Evolutionary conservation across 305 asterid genomes (phyloP).

Genomic region (Striga hermonthica): DNA sequence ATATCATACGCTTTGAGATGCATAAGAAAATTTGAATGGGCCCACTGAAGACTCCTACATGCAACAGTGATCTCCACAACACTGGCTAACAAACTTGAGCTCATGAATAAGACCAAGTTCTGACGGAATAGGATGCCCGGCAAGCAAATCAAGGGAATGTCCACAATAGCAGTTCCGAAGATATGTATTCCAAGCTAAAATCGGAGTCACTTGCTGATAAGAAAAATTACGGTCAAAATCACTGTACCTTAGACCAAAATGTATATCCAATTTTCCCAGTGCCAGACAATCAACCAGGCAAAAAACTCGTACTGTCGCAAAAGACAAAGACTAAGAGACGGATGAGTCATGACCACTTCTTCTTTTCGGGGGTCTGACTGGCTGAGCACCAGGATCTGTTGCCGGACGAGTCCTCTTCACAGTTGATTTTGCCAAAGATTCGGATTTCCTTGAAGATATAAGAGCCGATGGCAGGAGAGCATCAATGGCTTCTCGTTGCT

Average conservation of each 20-base stretch:
- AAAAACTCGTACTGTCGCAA: conserved; percentile 18
- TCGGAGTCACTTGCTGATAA: conserved; percentile 14
- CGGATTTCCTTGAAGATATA: conserved; percentile 77
- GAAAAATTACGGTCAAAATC: not conserved
- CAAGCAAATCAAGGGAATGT: too few relatives aligned
- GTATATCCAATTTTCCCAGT: not conserved
- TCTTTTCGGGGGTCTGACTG: conserved; percentile 51
- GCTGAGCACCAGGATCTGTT: conserved; percentile 32
- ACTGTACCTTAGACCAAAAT: conserved; percentile 9
- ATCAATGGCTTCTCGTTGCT: conserved; percentile 89
- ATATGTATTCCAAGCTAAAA: conserved; percentile 3
- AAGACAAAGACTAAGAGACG: conserved; percentile 18
- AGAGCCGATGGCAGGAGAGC: conserved; percentile 94
- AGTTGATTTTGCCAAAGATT: conserved; percentile 49
- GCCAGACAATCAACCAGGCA: conserved; percentile 12
- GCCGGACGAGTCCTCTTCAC: conserved; percentile 45
- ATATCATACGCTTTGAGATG: conserved; percentile 19
- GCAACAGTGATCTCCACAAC: too few relatives aligned
- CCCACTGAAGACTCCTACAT: not conserved
- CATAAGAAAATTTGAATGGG: not conserved
- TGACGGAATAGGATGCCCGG: too few relatives aligned
- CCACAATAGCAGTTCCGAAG: too few relatives aligned
- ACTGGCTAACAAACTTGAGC: too few relatives aligned
- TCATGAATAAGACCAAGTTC: too few relatives aligned
- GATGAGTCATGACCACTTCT: conserved; percentile 46